Percentiles rank a stretch among this genome's conserved stretches.
Conservation (phyloP, 2,329 filamentous ascomycete species). For the Xylaria digitata region DNA sequence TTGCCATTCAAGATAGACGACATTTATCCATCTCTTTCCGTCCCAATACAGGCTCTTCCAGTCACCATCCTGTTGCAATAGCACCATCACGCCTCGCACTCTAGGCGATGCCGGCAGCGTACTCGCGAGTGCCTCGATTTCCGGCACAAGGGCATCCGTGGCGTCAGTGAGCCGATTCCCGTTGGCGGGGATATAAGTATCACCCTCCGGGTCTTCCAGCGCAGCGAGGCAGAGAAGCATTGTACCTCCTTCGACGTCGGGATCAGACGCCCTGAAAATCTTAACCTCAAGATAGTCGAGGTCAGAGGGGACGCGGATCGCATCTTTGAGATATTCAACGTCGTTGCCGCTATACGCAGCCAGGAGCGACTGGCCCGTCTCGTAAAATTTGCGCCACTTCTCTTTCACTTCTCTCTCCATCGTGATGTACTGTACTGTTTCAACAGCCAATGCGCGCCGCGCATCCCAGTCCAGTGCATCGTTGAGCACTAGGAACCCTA, state of each 20-base stretch:
- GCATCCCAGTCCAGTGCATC: slow-evolving; percentile 28
- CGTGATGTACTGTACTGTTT: slow-evolving; percentile 29
- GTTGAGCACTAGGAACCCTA: slow-evolving; percentile 38
- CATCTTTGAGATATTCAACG: slow-evolving; percentile 21
- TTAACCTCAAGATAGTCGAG: slow-evolving; percentile 24
- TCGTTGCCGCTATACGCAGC: slow-evolving; percentile 24
- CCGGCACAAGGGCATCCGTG: slow-evolving; percentile 26
- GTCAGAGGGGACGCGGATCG: slow-evolving; percentile 15
- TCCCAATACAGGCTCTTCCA: slow-evolving; percentile 42
- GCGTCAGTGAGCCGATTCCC: slow-evolving; percentile 32
- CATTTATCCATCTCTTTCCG: slow-evolving; percentile 40
- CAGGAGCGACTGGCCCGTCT: slow-evolving; percentile 28
- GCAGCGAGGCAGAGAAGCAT: slow-evolving; percentile 38
- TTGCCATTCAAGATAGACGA: slow-evolving; percentile 44
- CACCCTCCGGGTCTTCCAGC: slow-evolving; percentile 19
- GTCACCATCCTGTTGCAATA: slow-evolving; percentile 32
- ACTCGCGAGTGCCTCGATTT: slow-evolving; percentile 35
- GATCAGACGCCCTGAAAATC: slow-evolving; percentile 38
- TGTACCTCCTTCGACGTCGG: slow-evolving; percentile 35
- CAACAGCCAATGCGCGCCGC: slow-evolving; percentile 18
- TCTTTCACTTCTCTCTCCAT: slow-evolving; percentile 12
- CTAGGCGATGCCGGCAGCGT: slow-evolving; percentile 14
- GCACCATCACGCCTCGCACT: slow-evolving; percentile 29
- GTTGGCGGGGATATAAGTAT: slow-evolving; percentile 30
- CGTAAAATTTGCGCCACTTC: slow-evolving; percentile 32